Percentiles rank a stretch among this genome's conserved stretches.
Conservation (phyloP, 331 rosid genomes). For the Rhamnella rubrinervis region DNA sequence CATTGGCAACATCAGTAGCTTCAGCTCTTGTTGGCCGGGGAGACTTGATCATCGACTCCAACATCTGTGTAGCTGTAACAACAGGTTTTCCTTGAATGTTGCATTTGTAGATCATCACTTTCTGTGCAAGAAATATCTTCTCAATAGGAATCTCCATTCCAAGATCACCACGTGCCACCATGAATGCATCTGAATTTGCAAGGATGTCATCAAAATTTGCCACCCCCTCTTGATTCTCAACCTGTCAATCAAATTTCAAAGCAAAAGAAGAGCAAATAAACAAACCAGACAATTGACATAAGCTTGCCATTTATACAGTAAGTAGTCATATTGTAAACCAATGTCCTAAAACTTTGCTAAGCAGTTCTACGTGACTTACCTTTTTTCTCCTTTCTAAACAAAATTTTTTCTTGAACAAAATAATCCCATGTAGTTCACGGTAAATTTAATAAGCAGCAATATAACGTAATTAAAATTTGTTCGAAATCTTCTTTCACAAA, state of each 20-base stretch:
- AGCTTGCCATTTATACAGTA: neutral
- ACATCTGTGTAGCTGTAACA: constrained; percentile 96
- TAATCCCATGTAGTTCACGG: neutral
- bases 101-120: constrained; percentile 97
- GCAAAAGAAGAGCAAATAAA: constrained; percentile 4
- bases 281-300: constrained; percentile 16
- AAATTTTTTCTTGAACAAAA: neutral
- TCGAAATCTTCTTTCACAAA: neutral
- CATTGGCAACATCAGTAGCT: constrained; percentile 97
- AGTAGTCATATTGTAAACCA: constrained; percentile 9
- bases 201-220: constrained; percentile 95
- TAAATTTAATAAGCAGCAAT: neutral
- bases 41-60: constrained; percentile 97
- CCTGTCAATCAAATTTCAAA: constrained; percentile 48
- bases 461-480: neutral
- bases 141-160: constrained; percentile 99
- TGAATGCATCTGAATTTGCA: constrained; percentile 91
- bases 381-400: neutral
- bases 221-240: constrained; percentile 97
- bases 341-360: constrained; percentile 9
- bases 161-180: constrained; percentile 97
- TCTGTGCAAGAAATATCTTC: constrained; percentile 94
- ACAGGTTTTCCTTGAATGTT: constrained; percentile 97
- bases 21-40: constrained; percentile 97
- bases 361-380: neutral